These are phyloP conservation scores for Diaporthe citrichinensis DNA, from an alignment of 2,329 filamentous ascomycete species.

Conservation along the genomic window DNA sequence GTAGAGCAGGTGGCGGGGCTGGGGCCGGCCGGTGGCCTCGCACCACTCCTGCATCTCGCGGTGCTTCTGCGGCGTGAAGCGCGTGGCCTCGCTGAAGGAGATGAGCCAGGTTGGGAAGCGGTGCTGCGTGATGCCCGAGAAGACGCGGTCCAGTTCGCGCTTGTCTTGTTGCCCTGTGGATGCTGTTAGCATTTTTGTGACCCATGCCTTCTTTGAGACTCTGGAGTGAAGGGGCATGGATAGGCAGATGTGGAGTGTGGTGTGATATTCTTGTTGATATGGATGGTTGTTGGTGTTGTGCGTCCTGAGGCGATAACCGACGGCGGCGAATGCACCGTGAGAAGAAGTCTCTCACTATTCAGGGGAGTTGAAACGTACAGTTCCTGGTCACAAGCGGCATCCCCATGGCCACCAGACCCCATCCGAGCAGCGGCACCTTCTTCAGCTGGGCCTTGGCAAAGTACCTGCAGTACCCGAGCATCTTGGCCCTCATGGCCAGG, in stretches of 20 bases:
- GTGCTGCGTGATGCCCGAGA: slow-evolving; percentile 64
- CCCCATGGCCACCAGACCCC: slow-evolving; percentile 75
- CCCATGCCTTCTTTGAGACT: background rate
- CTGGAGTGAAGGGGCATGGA: background rate
- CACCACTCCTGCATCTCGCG: slow-evolving; percentile 67
- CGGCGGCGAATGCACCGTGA: no score
- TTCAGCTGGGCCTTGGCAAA: slow-evolving; percentile 73
- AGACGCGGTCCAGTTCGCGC: slow-evolving; percentile 69
- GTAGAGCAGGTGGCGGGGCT: slow-evolving; percentile 71
- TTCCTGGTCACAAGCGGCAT: slow-evolving; percentile 74
- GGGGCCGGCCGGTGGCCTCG: slow-evolving; percentile 60
- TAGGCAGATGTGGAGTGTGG: background rate
- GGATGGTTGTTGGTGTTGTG: background rate
- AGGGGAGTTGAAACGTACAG: no score
- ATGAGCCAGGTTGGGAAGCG: slow-evolving; percentile 74
- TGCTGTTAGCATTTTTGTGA: no score
- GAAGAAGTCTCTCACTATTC: no score
- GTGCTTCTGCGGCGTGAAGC: slow-evolving; percentile 69
- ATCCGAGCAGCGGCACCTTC: slow-evolving; percentile 72
- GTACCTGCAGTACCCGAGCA: slow-evolving; percentile 74
- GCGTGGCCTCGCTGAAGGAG: slow-evolving; percentile 75
- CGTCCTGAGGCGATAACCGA: background rate
- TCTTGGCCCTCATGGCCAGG: slow-evolving; percentile 65
- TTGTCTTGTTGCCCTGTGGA: slow-evolving; percentile 57
- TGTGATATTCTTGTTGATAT: background rate